phyloP scores from a whole-genome alignment of 257 asterid species.

The Solanum pinnatisectum region DNA sequence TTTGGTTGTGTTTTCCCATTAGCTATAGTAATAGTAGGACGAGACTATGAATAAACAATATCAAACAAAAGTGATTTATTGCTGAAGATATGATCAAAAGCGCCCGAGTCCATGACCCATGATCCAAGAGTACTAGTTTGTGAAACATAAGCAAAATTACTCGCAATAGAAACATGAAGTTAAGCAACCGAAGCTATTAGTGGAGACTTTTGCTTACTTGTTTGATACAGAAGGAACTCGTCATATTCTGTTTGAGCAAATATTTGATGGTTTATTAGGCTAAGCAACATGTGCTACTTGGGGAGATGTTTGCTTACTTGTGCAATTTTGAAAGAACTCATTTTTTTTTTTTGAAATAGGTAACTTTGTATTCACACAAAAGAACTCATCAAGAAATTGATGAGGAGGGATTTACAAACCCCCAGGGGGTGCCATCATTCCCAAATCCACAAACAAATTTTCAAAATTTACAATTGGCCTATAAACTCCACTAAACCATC shows the following conservation, averaged over 20 bases:
- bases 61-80: neutral
- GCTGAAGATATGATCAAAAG: neutral
- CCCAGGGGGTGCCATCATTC: too few relatives aligned
- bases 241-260: neutral
- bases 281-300: neutral
- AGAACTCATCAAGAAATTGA: too few relatives aligned
- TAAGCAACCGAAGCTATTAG: neutral
- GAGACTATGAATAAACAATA: neutral
- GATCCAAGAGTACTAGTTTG: neutral
- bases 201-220: neutral
- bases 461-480: too few relatives aligned
- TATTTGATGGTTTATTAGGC: neutral
- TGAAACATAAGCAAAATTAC: neutral
- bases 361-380: too few relatives aligned
- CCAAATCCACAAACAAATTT: too few relatives aligned
- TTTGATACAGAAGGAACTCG: neutral
- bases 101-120: neutral
- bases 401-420: too few relatives aligned
- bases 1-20: too few relatives aligned
- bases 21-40: neutral
- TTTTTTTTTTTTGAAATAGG: too few relatives aligned
- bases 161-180: neutral
- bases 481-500: too few relatives aligned
- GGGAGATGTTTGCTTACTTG: neutral
- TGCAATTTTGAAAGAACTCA: neutral